Evolutionary conservation across 139 green algal genomes (phyloP).

Genomic region (Ulvella scutata): DNA sequence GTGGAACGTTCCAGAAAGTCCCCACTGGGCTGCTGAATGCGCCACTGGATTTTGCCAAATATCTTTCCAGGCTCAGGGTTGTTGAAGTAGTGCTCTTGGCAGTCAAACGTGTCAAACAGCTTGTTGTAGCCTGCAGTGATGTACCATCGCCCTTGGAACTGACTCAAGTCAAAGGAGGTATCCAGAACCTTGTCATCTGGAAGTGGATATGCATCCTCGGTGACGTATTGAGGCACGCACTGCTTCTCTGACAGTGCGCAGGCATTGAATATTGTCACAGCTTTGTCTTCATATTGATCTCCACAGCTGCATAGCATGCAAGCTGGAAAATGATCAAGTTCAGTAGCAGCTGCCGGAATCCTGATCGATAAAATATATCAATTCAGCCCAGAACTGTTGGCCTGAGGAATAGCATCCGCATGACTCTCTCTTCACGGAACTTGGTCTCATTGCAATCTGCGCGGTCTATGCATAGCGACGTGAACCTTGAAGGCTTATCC

Average conservation of each 20-base stretch:
- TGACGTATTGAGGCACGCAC: slow-evolving; percentile 66
- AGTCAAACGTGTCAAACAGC: slow-evolving; percentile 78
- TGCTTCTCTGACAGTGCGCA: slow-evolving; percentile 71
- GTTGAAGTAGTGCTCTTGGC: slow-evolving; percentile 56
- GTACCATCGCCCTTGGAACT: slow-evolving; percentile 68
- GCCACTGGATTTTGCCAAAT: slow-evolving; percentile 62
- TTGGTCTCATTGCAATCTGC: too few species aligned
- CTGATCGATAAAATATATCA: background rate
- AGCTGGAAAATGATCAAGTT: background rate
- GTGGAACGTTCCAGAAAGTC: slow-evolving; percentile 60
- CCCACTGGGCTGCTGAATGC: slow-evolving; percentile 33
- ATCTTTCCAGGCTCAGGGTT: slow-evolving; percentile 25
- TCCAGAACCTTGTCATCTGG: slow-evolving; percentile 26
- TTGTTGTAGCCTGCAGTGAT: slow-evolving; percentile 73
- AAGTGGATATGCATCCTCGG: slow-evolving; percentile 29
- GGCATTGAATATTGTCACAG: slow-evolving; percentile 61
- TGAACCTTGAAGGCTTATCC: too few species aligned
- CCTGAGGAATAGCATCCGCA: too few species aligned
- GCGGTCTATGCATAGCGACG: too few species aligned
- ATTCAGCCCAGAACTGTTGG: too few species aligned
- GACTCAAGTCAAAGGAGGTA: slow-evolving; percentile 41
- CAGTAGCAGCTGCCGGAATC: background rate
- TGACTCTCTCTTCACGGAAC: too few species aligned
- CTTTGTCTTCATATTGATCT: slow-evolving; percentile 58
- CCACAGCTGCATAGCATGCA: slow-evolving; percentile 34